Conservation (phyloP, 805 yeast genomes). For the Sugiyamaella qingdaonensis region DNA sequence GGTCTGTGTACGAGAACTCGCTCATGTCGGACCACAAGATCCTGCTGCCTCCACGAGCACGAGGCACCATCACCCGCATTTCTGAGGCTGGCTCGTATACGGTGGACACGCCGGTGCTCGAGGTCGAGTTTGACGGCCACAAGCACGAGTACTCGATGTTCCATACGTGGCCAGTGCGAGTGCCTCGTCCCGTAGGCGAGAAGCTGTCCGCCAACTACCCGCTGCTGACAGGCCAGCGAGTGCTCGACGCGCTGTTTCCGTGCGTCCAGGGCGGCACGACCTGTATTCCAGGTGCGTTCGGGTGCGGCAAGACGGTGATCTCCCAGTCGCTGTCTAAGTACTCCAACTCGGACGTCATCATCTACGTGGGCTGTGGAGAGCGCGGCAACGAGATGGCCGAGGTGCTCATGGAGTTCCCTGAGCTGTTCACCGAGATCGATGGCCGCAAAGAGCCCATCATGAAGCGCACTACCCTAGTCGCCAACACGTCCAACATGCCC, state of each 20-base stretch:
- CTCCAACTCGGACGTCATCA: conserved; percentile 95
- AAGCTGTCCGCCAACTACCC: conserved; percentile 93
- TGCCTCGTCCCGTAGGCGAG: conserved; percentile 97
- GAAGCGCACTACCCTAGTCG: conserved; percentile 99
- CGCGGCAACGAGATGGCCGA: conserved; percentile 99
- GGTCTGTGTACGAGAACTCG: conserved; percentile 90
- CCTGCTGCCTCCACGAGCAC: conserved; percentile 94
- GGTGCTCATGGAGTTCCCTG: conserved; percentile 99
- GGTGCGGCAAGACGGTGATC: conserved; percentile 98
- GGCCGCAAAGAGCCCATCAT: conserved; percentile 98
- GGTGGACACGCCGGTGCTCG: conserved; percentile 84
- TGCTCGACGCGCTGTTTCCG: conserved; percentile 94
- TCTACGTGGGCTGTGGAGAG: conserved; percentile 96
- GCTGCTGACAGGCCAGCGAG: conserved; percentile 97
- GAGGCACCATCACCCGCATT: conserved; percentile 90
- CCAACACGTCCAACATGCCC: conserved; percentile 99
- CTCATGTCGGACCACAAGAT: conserved; percentile 89
- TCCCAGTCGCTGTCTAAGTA: conserved; percentile 96
- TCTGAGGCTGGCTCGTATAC: conserved; percentile 89
- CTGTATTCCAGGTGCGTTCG: conserved; percentile 99
- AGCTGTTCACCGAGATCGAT: conserved; percentile 80
- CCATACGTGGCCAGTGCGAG: conserved; percentile 99
- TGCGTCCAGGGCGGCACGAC: conserved; percentile 99
- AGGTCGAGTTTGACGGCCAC: conserved; percentile 91
- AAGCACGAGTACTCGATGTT: conserved; percentile 80